Percentiles rank a stretch among this genome's conserved stretches.
These are phyloP conservation scores for Ceratobasidium sp. DNA, from an alignment of 1,284 basidiomycete species.

Conservation along the genomic window DNA sequence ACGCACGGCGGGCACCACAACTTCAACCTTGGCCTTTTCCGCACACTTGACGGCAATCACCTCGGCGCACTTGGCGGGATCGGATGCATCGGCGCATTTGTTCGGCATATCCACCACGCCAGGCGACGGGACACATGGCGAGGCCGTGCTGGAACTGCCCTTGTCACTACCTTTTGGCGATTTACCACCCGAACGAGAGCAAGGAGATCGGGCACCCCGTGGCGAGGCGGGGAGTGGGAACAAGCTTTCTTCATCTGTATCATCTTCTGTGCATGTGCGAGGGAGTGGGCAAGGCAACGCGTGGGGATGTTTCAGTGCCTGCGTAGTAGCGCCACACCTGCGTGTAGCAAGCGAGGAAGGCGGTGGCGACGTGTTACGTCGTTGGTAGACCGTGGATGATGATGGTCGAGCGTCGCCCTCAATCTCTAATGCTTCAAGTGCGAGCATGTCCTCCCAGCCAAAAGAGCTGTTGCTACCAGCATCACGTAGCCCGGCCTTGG, in stretches of 20 bases:
- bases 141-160: slow-evolving; percentile 14
- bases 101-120: background rate
- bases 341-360: slow-evolving; percentile 16
- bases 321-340: background rate
- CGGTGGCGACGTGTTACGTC: slow-evolving; percentile 21
- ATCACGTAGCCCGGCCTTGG: slow-evolving; percentile 32
- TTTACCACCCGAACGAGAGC: slow-evolving; percentile 15
- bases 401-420: background rate
- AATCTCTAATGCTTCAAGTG: slow-evolving; percentile 14
- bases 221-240: slow-evolving; percentile 36
- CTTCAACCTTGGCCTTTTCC: slow-evolving; percentile 36
- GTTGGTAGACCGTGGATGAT: slow-evolving; percentile 15
- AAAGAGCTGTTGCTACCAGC: slow-evolving; percentile 11
- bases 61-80: slow-evolving; percentile 37
- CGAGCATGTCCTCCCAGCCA: slow-evolving; percentile 41
- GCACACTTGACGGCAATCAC: slow-evolving; percentile 38
- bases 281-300: slow-evolving; percentile 37
- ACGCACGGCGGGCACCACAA: slow-evolving; percentile 34
- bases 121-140: slow-evolving; percentile 15
- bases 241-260: slow-evolving; percentile 37
- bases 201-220: slow-evolving; percentile 25
- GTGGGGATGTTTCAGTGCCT: slow-evolving; percentile 18
- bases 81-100: slow-evolving; percentile 27
- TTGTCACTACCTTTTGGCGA: background rate
- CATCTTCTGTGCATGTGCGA: slow-evolving; percentile 23